phyloP scores from a whole-genome alignment of 176 grass and related monocot genomes.

The Oryza officinalis region DNA sequence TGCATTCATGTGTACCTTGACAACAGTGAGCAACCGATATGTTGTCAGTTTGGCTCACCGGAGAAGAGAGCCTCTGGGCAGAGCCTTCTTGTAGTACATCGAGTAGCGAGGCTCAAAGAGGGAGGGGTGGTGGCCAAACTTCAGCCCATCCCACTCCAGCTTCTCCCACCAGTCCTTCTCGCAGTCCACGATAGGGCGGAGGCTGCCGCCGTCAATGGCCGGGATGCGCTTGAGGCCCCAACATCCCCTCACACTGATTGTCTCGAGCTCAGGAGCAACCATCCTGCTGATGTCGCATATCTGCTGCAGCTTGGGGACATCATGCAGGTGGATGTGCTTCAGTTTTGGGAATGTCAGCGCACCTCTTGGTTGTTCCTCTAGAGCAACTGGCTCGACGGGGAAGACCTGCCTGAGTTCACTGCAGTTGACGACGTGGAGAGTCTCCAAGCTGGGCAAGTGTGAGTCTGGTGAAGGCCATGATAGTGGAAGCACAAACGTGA shows the following conservation, averaged over 20 bases:
- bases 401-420: neutral
- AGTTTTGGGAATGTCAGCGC: neutral
- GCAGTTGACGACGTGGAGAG: neutral
- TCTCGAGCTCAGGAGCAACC: neutral
- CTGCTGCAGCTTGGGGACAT: neutral
- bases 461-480: rapidly evolving
- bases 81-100: neutral
- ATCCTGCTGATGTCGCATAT: neutral
- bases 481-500: neutral
- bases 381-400: neutral
- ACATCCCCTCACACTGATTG: neutral
- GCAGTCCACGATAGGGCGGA: neutral
- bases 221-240: constrained; percentile 1
- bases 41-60: too few relatives aligned
- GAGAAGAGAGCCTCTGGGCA: too few relatives aligned
- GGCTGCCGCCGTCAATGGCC: rapidly evolving
- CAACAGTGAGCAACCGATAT: too few relatives aligned
- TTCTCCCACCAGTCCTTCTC: constrained; percentile 28
- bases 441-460: neutral
- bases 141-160: neutral
- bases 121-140: neutral
- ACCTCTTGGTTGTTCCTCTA: rapidly evolving
- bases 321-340: constrained; percentile 7
- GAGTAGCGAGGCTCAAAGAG: neutral
- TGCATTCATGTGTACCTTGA: too few relatives aligned